Evolutionary conservation across 129 eudicot species (phyloP).

Genomic region (Gnaphalium uliginosum): DNA sequence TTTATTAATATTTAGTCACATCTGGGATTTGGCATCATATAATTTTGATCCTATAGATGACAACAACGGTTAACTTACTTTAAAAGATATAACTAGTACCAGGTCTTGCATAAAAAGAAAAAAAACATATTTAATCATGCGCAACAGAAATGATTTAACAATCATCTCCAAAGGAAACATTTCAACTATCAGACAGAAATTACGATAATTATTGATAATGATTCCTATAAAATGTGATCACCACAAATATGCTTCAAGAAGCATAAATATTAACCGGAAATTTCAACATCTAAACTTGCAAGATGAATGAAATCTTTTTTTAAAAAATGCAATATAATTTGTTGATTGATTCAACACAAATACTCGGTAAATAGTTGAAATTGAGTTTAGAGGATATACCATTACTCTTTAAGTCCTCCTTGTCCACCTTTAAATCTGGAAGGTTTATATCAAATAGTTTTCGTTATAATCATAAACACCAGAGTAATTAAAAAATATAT

Average conservation of each 20-base stretch:
- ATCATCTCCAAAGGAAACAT: constrained; percentile 35
- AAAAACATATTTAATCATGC: too few relatives aligned
- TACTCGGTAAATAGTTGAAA: background rate
- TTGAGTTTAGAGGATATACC: constrained; percentile 43
- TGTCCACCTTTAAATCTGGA: constrained; percentile 60
- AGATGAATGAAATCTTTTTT: background rate
- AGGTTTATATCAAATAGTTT: background rate
- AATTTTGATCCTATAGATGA: constrained; percentile 6
- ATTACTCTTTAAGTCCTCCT: constrained; percentile 41
- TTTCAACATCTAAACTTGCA: constrained; percentile 1
- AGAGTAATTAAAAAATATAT: constrained; percentile 8
- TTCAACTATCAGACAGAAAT: background rate
- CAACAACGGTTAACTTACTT: background rate
- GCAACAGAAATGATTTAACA: background rate
- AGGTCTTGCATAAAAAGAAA: too few relatives aligned
- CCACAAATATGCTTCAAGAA: background rate
- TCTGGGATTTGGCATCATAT: background rate
- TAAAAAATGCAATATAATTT: background rate
- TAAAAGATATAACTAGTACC: background rate
- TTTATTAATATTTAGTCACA: background rate
- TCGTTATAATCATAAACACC: background rate
- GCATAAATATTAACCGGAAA: background rate
- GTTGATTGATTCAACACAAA: background rate
- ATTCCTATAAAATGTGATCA: background rate
- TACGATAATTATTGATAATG: background rate